Evolutionary conservation across 345 rosid species (phyloP).

Genomic region (Raphanus sativus): DNA sequence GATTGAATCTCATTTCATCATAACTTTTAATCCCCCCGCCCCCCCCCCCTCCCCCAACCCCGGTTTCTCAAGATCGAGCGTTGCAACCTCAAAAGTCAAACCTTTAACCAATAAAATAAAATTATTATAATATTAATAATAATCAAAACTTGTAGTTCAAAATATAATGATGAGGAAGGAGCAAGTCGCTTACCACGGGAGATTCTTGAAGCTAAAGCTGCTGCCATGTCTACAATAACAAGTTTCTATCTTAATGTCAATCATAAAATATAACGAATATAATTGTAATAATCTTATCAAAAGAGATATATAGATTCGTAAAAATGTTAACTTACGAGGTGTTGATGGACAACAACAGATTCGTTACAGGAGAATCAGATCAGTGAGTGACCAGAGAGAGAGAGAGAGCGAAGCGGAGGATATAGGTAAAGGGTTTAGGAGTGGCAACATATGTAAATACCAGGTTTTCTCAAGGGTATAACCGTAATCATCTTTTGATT

Average conservation of each 20-base stretch:
- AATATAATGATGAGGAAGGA: background rate
- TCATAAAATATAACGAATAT: background rate
- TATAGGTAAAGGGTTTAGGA: slow-evolving; percentile 22
- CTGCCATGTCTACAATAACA: slow-evolving; percentile 30
- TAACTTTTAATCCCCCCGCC: background rate
- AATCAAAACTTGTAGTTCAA: background rate
- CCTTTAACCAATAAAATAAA: background rate
- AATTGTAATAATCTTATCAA: background rate
- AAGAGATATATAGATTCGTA: background rate
- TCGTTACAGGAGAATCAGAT: background rate
- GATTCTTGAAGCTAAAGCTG: slow-evolving; percentile 35
- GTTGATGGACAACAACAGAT: background rate
- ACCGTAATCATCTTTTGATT: background rate
- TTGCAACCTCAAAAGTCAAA: background rate
- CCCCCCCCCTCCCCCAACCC: too few relatives aligned
- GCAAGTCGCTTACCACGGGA: slow-evolving; percentile 23
- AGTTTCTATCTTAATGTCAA: background rate
- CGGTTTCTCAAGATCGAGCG: background rate
- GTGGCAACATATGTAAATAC: slow-evolving; percentile 15
- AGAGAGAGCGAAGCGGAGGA: slow-evolving; percentile 1
- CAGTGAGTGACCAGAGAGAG: background rate
- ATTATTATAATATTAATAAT: too few relatives aligned
- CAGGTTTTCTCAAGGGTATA: slow-evolving; percentile 3
- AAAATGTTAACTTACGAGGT: background rate
- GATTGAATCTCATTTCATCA: background rate